Evolutionary conservation across 2,329 filamentous ascomycete species (phyloP), one percentile per base, ranked within the genome.

Genomic region (Myriosclerotinia scirpicola): DNA sequence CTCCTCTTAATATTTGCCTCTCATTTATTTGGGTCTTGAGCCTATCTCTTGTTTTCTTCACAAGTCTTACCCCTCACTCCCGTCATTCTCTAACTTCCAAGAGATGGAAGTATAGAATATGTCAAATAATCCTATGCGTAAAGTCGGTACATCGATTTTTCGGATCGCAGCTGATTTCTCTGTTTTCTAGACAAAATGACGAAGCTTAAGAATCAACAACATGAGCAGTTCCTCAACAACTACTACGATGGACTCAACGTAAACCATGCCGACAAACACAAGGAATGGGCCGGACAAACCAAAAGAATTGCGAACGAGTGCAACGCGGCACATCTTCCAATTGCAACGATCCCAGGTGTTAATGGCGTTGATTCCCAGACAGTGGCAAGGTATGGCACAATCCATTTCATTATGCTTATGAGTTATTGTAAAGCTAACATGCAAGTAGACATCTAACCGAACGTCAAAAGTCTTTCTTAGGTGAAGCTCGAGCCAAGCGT

Each of bases 311-410:
- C 58, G 2, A 15, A 50, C 14, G 5, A n/a, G 17, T 60, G 58
- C 44, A 60, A 60, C 2, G 14, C 14, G 8, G 58, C 44, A 26
- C 56, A 60, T 15, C 3, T 36, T 1, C 56, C 56, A 8, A 4
- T 14, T 1, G 20, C 44, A 17, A 50, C 44, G 17, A 58, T 22
- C n/a, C 8, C 36, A 26, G 58, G 58, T 38, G 4, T 60, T 17
- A 34, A 60, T 50, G 44, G 58, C 26, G 58, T 60, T 11, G 58
- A 60, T 15, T 60, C 58, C 0, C 58, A 60, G n/a, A 60, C 38
- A 22, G 58, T 60, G 12, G 58, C 30, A 38, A 60, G 58, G 58
- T 60, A 60, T 12, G 44, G 9, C 1, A 7, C 17, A 20, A 26
- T 14, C 3, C n/a, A 36, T 50, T 7, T 36, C 26, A 20, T 36